Conservation (phyloP, 768 basidiomycete species). For the Infundibulicybe gibba region DNA sequence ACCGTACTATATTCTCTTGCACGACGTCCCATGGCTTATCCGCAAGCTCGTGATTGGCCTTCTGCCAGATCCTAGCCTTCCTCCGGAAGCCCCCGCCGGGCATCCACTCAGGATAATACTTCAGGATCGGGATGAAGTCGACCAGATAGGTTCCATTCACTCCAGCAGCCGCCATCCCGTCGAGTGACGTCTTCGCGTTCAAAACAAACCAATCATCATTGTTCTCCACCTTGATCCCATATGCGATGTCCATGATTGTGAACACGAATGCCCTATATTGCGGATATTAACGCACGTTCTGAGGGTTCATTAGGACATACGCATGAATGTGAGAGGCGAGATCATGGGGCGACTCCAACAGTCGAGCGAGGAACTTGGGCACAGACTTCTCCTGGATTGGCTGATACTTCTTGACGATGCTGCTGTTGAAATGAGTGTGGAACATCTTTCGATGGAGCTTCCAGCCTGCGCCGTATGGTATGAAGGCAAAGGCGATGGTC, state of each 20-base stretch:
- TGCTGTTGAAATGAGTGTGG: conserved; percentile 5
- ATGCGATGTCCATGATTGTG: conserved; percentile 9
- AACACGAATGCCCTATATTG: conserved; percentile 12
- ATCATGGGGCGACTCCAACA: background rate
- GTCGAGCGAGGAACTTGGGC: background rate
- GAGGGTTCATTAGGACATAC: background rate
- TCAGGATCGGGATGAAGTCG: conserved; percentile 11
- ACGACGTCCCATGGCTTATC: too few species aligned
- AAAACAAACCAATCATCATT: conserved; percentile 15
- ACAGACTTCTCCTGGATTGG: background rate
- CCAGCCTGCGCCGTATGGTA: conserved; percentile 14
- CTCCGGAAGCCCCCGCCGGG: too few species aligned
- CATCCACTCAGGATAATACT: too few species aligned
- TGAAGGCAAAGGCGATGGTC: conserved; percentile 9
- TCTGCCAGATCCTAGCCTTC: too few species aligned
- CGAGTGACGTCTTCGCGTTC: conserved; percentile 11
- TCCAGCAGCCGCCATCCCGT: conserved; percentile 10
- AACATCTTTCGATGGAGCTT: conserved; percentile 13
- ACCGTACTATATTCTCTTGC: too few species aligned
- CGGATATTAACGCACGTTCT: background rate
- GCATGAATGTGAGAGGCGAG: background rate
- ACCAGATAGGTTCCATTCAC: conserved; percentile 15
- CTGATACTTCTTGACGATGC: background rate
- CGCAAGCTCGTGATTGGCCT: too few species aligned
- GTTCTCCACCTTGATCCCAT: conserved; percentile 14